These are phyloP conservation scores for Chaetomium sp. DNA, from an alignment of 2,329 filamentous ascomycete species.

Conservation along the genomic window DNA sequence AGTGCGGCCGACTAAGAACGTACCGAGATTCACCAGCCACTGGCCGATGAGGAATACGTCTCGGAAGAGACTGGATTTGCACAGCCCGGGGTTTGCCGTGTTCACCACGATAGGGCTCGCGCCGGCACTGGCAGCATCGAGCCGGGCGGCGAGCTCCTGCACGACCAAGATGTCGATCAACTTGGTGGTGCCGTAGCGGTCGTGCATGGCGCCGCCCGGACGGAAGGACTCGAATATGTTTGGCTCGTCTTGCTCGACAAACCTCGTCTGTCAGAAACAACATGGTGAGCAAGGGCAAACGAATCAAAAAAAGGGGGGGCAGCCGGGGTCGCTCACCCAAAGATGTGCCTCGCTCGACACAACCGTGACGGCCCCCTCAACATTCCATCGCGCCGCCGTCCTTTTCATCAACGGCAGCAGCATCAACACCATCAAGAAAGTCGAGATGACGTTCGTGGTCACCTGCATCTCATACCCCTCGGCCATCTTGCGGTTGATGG, in stretches of 20 bases:
- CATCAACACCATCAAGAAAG: constrained; percentile 48
- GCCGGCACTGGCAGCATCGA: constrained; percentile 32
- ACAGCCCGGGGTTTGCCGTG: constrained; percentile 38
- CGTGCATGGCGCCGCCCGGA: constrained; percentile 31
- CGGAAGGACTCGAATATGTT: constrained; percentile 39
- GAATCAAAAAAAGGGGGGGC: not conserved
- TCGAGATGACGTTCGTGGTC: constrained; percentile 52
- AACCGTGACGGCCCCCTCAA: constrained; percentile 41
- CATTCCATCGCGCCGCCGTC: constrained; percentile 37
- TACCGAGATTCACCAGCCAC: not conserved
- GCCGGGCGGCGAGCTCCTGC: constrained; percentile 40
- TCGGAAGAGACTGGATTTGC: constrained; percentile 26
- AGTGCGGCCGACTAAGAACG: constrained; percentile 19
- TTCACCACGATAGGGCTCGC: constrained; percentile 45
- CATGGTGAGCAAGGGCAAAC: not conserved
- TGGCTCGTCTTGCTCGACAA: constrained; percentile 39
- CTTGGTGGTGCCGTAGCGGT: constrained; percentile 36
- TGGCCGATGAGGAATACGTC: constrained; percentile 1
- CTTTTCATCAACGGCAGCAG: constrained; percentile 47
- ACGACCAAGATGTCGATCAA: constrained; percentile 25
- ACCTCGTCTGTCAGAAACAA: constrained; percentile 36
- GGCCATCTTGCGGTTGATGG: constrained; percentile 24
- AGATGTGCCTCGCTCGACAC: constrained; percentile 46
- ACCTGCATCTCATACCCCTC: constrained; percentile 49
- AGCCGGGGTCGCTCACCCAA: constrained; percentile 30